Conservation (phyloP, 2,329 filamentous ascomycete genomes). For the Xylaria sp. region DNA sequence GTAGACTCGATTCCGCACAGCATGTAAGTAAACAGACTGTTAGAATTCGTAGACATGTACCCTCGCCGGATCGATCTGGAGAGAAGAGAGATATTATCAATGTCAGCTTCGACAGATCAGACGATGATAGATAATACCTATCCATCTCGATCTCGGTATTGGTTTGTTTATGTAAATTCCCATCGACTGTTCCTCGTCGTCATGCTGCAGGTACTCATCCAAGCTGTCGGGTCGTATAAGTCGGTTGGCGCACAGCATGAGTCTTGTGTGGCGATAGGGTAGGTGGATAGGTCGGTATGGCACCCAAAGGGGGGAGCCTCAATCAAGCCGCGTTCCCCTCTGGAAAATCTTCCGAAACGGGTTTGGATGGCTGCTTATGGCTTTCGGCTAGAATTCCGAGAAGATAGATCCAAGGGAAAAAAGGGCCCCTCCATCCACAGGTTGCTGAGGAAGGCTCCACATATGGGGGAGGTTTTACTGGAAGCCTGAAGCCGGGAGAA, state of each 20-base stretch:
- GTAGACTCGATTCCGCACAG: not conserved
- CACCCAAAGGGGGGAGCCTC: slow-evolving; percentile 24
- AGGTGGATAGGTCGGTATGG: slow-evolving; percentile 9
- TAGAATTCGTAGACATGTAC: not conserved
- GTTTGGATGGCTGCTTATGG: slow-evolving; percentile 30
- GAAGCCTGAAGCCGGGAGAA: too few species aligned
- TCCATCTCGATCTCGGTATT: not conserved
- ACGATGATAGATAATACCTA: not conserved
- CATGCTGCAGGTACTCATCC: slow-evolving; percentile 23
- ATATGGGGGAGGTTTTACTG: slow-evolving; percentile 2
- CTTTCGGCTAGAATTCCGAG: slow-evolving; percentile 28
- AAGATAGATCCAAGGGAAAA: slow-evolving; percentile 19
- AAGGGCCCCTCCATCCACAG: slow-evolving; percentile 1
- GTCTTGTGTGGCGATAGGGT: slow-evolving; percentile 16
- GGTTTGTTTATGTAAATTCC: not conserved
- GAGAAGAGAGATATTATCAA: not conserved
- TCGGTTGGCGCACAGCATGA: slow-evolving; percentile 29
- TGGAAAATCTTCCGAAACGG: slow-evolving; percentile 23
- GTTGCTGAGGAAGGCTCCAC: slow-evolving; percentile 20
- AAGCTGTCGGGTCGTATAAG: slow-evolving; percentile 24
- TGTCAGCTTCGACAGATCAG: not conserved
- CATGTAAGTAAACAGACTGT: not conserved
- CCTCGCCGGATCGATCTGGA: not conserved
- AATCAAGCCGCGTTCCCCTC: slow-evolving; percentile 20
- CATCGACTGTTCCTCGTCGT: slow-evolving; percentile 1